Evolutionary conservation across 139 green algal genomes (phyloP).

Genomic region (Chlorella sp.): DNA sequence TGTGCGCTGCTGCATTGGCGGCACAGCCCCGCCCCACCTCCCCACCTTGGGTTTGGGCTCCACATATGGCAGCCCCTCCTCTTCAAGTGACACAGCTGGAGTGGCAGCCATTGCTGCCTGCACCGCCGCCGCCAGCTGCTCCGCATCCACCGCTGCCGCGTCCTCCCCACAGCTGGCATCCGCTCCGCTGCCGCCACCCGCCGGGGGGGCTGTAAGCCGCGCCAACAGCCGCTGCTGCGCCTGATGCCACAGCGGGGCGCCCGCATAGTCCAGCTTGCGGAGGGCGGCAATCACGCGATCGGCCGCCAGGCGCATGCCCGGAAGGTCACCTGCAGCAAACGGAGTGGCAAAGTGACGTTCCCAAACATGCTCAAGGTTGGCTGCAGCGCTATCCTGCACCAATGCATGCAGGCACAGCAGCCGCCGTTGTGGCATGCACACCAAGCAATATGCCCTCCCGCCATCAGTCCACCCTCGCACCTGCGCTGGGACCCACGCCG

Average conservation of each 20-base stretch:
- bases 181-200: not conserved
- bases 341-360: not conserved
- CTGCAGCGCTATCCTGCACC: no score
- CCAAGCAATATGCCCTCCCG: not conserved
- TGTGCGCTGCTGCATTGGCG: no score
- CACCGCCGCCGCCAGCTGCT: not conserved
- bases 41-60: slow-evolving; percentile 11
- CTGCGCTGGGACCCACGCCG: slow-evolving; percentile 28
- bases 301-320: slow-evolving; percentile 36
- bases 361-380: no score
- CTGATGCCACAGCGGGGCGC: not conserved
- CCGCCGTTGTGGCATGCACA: not conserved
- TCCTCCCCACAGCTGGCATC: not conserved
- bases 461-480: not conserved
- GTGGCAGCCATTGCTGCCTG: not conserved
- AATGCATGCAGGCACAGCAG: not conserved
- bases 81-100: slow-evolving; percentile 4
- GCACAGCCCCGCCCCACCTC: no score
- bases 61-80: not conserved
- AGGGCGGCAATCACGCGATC: slow-evolving; percentile 30
- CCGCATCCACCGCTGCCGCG: not conserved
- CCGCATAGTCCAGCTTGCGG: slow-evolving; percentile 13
- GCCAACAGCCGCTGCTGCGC: not conserved
- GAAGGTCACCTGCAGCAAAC: slow-evolving; percentile 27
- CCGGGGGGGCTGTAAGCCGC: not conserved